Evolutionary conservation across 352 stramenopile genomes (phyloP).

Genomic region (Aphanomyces astaci): DNA sequence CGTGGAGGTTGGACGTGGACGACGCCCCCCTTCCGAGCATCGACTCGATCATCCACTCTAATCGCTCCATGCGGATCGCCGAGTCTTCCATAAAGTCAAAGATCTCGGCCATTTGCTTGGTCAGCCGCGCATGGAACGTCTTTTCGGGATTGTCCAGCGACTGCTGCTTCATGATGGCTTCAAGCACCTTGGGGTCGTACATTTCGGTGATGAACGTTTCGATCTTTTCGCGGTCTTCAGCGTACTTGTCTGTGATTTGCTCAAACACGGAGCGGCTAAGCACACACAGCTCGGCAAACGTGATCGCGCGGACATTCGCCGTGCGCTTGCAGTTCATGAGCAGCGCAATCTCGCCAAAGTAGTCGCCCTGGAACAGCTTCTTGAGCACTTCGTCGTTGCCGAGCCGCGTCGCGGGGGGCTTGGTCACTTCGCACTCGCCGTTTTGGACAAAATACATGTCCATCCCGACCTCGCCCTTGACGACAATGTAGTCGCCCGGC

Average conservation of each 20-base stretch:
- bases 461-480: constrained; percentile 72
- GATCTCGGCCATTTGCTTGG: neutral
- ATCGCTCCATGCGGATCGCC: neutral
- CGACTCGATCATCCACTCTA: constrained; percentile 6
- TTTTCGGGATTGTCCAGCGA: constrained; percentile 1
- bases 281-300: constrained; percentile 71
- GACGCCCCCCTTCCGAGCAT: neutral
- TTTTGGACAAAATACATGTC: constrained; percentile 87
- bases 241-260: constrained; percentile 60
- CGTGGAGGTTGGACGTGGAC: neutral
- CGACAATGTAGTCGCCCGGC: constrained; percentile 76
- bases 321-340: constrained; percentile 83
- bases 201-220: constrained; percentile 85
- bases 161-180: constrained; percentile 65
- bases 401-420: constrained; percentile 30
- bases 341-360: constrained; percentile 74
- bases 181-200: constrained; percentile 65
- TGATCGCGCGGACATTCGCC: constrained; percentile 58
- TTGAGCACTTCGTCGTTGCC: constrained; percentile 2
- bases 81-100: constrained; percentile 8
- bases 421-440: constrained; percentile 71
- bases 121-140: neutral
- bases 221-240: constrained; percentile 71
- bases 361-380: constrained; percentile 50
- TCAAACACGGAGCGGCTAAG: constrained; percentile 69